A percentile compares a stretch with the other conserved stretches of the same genome.
phyloP scores from a whole-genome alignment of 116 monocot genomes.

The Cymodocea nodosa region DNA sequence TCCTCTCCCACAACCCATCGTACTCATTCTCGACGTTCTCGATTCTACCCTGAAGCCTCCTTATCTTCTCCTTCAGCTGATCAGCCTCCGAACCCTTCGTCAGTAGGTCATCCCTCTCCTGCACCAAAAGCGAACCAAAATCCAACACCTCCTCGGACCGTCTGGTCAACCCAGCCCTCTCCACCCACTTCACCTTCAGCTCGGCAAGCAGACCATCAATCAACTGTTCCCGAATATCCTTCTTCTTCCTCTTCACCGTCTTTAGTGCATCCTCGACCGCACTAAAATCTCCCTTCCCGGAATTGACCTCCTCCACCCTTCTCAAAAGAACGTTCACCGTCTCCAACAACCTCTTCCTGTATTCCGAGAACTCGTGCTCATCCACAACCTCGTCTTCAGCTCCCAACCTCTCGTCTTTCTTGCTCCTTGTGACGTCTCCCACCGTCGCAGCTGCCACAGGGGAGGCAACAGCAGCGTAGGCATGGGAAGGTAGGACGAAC shows the following conservation, averaged over 20 bases:
- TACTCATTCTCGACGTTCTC: conserved; percentile 35
- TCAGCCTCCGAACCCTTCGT: conserved; percentile 5
- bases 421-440: conserved; percentile 6
- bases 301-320: conserved; percentile 39
- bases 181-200: conserved; percentile 34
- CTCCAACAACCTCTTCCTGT: conserved; percentile 37
- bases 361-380: conserved; percentile 57
- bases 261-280: conserved; percentile 34
- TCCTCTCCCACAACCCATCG: conserved; percentile 47
- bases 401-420: background rate
- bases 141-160: conserved; percentile 26
- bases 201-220: conserved; percentile 37
- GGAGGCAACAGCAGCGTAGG: conserved; percentile 10
- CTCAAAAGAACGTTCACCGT: conserved; percentile 37
- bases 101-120: conserved; percentile 37
- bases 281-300: conserved; percentile 20
- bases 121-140: conserved; percentile 17
- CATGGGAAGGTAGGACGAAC: conserved; percentile 15
- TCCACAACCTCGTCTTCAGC: conserved; percentile 10
- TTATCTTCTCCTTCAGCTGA: conserved; percentile 23
- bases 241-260: conserved; percentile 42
- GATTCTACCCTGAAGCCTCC: conserved; percentile 31
- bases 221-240: conserved; percentile 41
- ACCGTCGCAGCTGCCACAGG: conserved; percentile 4
- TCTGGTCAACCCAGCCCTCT: conserved; percentile 32